Evolutionary conservation across 257 asterid genomes (phyloP).

Genomic region (Anisodus acutangulus): DNA sequence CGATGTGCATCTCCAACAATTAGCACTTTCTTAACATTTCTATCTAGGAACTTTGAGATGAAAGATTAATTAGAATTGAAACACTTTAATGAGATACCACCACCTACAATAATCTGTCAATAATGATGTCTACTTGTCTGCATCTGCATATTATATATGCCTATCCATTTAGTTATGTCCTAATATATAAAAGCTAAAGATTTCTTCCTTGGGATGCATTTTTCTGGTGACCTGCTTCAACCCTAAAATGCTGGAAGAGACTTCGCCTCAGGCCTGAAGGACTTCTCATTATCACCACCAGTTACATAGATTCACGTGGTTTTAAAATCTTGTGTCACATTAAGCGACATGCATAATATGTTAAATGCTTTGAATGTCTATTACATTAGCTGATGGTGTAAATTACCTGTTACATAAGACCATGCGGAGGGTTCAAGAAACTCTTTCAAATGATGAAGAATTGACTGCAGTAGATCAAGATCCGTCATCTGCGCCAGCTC

Average conservation of each 20-base stretch:
- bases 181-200: neutral
- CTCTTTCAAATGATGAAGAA: constrained; percentile 56
- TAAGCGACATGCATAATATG: constrained; percentile 25
- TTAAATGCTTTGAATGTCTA: constrained; percentile 13
- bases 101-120: neutral
- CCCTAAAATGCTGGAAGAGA: neutral
- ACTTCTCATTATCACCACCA: neutral
- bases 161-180: neutral
- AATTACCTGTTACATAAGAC: constrained; percentile 64
- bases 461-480: constrained; percentile 55
- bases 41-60: neutral
- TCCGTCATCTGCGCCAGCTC: constrained; percentile 54
- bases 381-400: constrained; percentile 38
- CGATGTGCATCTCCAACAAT: neutral
- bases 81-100: neutral
- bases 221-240: neutral
- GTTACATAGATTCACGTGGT: neutral
- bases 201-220: neutral
- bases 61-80: constrained; percentile 3
- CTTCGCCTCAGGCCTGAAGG: neutral
- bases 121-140: neutral
- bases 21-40: neutral
- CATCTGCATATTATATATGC: constrained; percentile 11
- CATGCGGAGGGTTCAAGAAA: constrained; percentile 85
- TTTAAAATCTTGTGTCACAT: neutral